Base-by-base conservation (phyloP, 257 asterid genomes). In the Jasminum sambac region DNA sequence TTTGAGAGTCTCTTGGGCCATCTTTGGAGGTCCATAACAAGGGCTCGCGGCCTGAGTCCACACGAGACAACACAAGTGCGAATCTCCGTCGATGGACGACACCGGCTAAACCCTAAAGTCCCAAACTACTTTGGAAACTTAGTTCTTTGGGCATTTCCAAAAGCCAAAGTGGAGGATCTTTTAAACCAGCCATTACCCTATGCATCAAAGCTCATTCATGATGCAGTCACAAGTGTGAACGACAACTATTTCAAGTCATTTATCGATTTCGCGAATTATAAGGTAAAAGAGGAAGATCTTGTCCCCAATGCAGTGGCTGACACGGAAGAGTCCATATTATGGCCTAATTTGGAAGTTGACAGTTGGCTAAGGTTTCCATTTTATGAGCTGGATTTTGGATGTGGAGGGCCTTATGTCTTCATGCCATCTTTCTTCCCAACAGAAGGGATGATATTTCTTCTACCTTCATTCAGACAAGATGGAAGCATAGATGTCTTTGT, bases 331-430 rank as follows among this genome's bases (percentile, higher is more conserved):
- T 67, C 79, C 1, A 80, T 88, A 2, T 77, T 90, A 68, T 88
- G 92, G 81, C 96, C 98, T 12, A 85, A 91, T 72, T 71, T 91
- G 78, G 95, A 91, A 60, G 96, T 89, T 25, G 86, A 81, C 64
- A 91, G 98, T 55, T 91, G 96, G 98, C 74, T 91, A 40, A 84
- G 96, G 88, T 87, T 91, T 57, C 96, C 95, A 68, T 89, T 92
- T 66, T 84, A 81, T 69, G 95, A 90, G 67, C 79, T 92, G 5
- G 98, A 92, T 80, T 85, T 92, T 64, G 98, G 96, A 24, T 61
- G 74, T 7, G 98, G 98, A 12, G 78, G 84, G 44, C 98, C 98
- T 0, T 83, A 79, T 78, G 44, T 81, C 24, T 88, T 92, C 88
- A 77, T 86, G 89, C 98, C 98, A 25, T 85, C 96, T 0, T 92